These are phyloP conservation scores for Daucus carota DNA, from an alignment of 129 eudicot species.

Conservation along the genomic window DNA sequence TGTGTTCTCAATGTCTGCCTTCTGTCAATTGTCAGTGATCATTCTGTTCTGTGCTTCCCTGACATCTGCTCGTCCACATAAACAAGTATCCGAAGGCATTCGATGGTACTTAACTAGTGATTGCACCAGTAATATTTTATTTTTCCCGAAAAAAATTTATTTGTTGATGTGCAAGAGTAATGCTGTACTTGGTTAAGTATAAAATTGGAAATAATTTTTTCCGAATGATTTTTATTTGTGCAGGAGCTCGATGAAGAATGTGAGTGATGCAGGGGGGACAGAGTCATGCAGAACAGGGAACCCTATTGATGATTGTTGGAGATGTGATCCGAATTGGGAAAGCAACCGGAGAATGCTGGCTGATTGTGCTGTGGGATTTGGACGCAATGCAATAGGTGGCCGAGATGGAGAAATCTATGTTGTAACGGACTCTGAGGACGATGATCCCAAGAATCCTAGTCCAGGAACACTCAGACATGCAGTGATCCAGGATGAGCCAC, in stretches of 20 bases:
- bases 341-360: constrained; percentile 39
- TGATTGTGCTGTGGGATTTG: constrained; percentile 43
- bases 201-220: too few species aligned
- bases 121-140: neutral
- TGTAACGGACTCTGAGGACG: constrained; percentile 19
- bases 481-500: constrained; percentile 39
- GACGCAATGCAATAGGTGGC: constrained; percentile 38
- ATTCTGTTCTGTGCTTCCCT: constrained; percentile 9
- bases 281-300: constrained; percentile 41
- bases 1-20: constrained; percentile 14
- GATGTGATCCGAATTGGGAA: constrained; percentile 47
- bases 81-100: constrained; percentile 18
- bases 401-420: constrained; percentile 40
- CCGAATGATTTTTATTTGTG: neutral
- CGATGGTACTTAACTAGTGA: constrained; percentile 22
- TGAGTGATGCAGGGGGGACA: constrained; percentile 9
- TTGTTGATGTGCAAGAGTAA: neutral
- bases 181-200: neutral
- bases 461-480: constrained; percentile 42
- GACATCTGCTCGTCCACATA: constrained; percentile 13
- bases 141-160: neutral
- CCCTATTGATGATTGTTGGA: constrained; percentile 52
- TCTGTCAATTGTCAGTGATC: constrained; percentile 4
- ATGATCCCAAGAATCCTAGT: constrained; percentile 33
- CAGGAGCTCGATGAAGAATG: constrained; percentile 33